Base-by-base conservation (phyloP, 768 basidiomycete genomes). In the Melanogaster broomeanus region DNA sequence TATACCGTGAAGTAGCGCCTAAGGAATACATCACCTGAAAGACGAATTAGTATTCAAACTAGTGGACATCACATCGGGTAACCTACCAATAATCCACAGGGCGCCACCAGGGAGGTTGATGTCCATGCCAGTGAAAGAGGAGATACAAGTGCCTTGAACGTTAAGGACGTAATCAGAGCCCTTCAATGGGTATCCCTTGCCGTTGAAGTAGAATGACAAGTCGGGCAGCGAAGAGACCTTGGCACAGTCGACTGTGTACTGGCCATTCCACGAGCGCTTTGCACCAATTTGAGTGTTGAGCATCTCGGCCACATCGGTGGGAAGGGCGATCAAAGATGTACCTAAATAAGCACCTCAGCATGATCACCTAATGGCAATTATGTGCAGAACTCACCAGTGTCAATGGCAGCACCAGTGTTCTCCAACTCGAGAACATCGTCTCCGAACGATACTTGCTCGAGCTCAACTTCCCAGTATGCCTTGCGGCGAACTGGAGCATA, bases 381-480 rank as follows among this genome's bases (percentile, higher is more conserved):
- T 65, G 48, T 33, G 6, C 18, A 9, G 10, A n/a, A 56, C 71
- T 43, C 39, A 87, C 90, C 90, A 16, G 91, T 93, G 63, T 93
- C 91, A 53, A 93, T 93, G 38, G 92, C 91, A 61, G 92, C 91
- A 39, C 95, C 95, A 49, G 97, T 96, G 74, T 85, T 88, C 58
- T 96, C 92, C 13, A 98, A 80, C 58, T 98, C 93, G 40, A 98
- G 80, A 35, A 77, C 81, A 42, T 98, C 96, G 39, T 85, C 77
- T 42, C 95, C 97, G 50, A 99, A 95, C 4, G 74, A 61, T 55
- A 99, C 77, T 68, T 86, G 85, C 73, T 91, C 79, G 24, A 99
- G 87, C 68, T 97, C 93, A 41, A 98, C 93, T 72, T 98, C 96
- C 95, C 95, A 97, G 74, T 97, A 98, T 5, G 93, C 97, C 79